These are phyloP conservation scores for Penicillium vulpinum DNA, from an alignment of 2,329 filamentous ascomycete genomes.

Conservation along the genomic window DNA sequence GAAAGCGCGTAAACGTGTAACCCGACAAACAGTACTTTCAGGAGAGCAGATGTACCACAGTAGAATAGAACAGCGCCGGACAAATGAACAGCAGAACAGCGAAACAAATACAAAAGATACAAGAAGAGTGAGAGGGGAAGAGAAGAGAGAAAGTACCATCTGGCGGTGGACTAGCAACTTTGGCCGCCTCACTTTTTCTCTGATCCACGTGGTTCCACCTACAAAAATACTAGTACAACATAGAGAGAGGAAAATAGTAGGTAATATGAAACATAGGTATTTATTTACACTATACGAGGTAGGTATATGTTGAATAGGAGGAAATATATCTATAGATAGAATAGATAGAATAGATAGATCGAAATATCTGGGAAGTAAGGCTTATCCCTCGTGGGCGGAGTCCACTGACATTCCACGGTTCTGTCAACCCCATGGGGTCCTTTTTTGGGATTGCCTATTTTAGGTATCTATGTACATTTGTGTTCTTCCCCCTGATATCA, in stretches of 20 bases:
- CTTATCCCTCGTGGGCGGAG: constrained; percentile 21
- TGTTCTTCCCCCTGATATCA: neutral
- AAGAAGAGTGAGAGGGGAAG: constrained; percentile 6
- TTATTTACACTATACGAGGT: neutral
- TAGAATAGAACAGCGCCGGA: neutral
- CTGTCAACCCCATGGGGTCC: constrained; percentile 17
- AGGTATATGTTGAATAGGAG: neutral
- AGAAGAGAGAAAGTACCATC: constrained; percentile 16
- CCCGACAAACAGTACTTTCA: neutral
- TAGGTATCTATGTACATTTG: constrained; percentile 15
- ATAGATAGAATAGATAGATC: neutral
- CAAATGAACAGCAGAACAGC: neutral
- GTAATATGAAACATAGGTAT: neutral
- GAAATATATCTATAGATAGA: neutral
- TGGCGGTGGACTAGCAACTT: constrained; percentile 24
- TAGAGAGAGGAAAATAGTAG: neutral
- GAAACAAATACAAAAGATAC: neutral
- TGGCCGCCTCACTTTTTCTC: constrained; percentile 28
- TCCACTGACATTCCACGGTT: constrained; percentile 31
- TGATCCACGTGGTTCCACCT: constrained; percentile 24
- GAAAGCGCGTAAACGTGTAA: constrained; percentile 7
- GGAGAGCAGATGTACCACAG: neutral
- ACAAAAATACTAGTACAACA: no score
- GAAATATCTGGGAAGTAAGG: neutral
- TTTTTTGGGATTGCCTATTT: constrained; percentile 13